phyloP scores from a whole-genome alignment of 345 rosid genomes.

The Citrus medica region DNA sequence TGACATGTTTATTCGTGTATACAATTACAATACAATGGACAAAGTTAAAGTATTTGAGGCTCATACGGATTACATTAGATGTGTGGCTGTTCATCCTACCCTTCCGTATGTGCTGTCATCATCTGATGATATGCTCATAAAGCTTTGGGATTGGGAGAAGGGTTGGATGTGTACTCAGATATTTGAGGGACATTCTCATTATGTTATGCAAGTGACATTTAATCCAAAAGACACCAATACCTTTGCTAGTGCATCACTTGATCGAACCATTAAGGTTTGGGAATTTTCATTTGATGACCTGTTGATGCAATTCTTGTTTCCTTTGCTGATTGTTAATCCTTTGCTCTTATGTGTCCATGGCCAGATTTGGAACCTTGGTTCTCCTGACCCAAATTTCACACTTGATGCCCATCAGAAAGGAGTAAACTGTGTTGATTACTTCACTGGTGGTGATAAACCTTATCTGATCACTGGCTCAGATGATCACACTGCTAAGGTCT shows the following conservation, averaged over 20 bases:
- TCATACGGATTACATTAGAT: slow-evolving; percentile 95
- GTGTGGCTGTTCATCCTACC: slow-evolving; percentile 93
- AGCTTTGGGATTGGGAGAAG: slow-evolving; percentile 99
- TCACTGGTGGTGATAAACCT: slow-evolving; percentile 93
- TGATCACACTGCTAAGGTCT: slow-evolving; percentile 93
- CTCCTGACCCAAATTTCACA: slow-evolving; percentile 92
- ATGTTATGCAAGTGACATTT: slow-evolving; percentile 98
- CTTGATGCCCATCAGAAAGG: slow-evolving; percentile 95
- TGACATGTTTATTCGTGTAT: slow-evolving; percentile 90
- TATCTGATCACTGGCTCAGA: slow-evolving; percentile 90
- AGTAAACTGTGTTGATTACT: slow-evolving; percentile 89
- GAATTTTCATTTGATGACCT: neutral
- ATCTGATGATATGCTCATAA: slow-evolving; percentile 99
- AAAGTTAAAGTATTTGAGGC: slow-evolving; percentile 96
- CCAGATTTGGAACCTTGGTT: slow-evolving; percentile 96
- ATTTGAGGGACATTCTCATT: slow-evolving; percentile 98
- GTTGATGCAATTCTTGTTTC: neutral
- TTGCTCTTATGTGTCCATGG: slow-evolving; percentile 19
- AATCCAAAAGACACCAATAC: slow-evolving; percentile 96
- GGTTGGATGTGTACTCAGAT: slow-evolving; percentile 96
- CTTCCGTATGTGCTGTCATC: slow-evolving; percentile 94
- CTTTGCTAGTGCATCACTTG: slow-evolving; percentile 99
- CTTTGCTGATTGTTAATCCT: slow-evolving; percentile 9
- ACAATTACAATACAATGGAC: slow-evolving; percentile 95
- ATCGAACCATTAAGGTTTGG: slow-evolving; percentile 86